phyloP scores from a whole-genome alignment of 192 early-diverging fungal species.

The Backusella sp. region DNA sequence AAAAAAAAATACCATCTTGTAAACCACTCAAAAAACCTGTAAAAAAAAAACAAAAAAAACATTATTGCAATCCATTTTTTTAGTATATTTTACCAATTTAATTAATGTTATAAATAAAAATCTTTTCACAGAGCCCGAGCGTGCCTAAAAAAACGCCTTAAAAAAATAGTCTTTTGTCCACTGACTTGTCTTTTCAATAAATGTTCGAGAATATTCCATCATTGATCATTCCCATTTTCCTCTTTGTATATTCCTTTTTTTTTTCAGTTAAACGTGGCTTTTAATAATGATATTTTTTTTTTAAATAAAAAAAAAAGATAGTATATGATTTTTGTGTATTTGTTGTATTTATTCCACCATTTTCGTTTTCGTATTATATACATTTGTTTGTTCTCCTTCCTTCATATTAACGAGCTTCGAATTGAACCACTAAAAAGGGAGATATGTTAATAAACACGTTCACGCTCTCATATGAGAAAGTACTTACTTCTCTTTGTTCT shows the following conservation, averaged over 20 bases:
- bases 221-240: not conserved
- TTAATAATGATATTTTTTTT: not conserved
- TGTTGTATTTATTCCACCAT: not conserved
- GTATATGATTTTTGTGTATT: not conserved
- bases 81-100: slow-evolving; percentile 5
- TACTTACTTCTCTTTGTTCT: slow-evolving; percentile 86
- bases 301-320: not conserved
- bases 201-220: not conserved
- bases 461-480: not conserved
- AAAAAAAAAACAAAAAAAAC: not conserved
- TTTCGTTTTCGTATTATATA: not conserved
- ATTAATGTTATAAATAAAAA: not conserved
- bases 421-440: slow-evolving; percentile 87
- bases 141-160: not conserved
- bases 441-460: not conserved
- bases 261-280: not conserved
- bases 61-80: slow-evolving; percentile 2
- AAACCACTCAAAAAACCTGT: too few species aligned
- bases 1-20: too few species aligned
- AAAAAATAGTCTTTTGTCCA: not conserved
- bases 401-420: slow-evolving; percentile 84
- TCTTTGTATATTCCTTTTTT: not conserved
- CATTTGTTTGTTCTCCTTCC: not conserved
- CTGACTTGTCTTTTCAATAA: not conserved
- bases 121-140: not conserved